Evolutionary conservation across 2,329 filamentous ascomycete genomes (phyloP).

Genomic region (Dothistroma septosporum): DNA sequence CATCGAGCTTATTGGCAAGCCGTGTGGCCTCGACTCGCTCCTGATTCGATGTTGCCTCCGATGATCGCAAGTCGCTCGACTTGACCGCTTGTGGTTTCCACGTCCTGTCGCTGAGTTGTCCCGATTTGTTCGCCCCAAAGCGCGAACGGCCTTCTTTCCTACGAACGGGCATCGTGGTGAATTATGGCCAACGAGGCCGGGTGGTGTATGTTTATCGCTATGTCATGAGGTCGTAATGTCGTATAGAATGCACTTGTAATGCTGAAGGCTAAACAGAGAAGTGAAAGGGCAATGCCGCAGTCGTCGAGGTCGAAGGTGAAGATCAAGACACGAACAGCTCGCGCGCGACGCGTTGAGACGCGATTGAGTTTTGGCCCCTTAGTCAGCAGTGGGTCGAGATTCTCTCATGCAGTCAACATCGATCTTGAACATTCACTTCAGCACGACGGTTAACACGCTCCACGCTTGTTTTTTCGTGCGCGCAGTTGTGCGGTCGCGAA

Average conservation of each 20-base stretch:
- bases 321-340: not conserved
- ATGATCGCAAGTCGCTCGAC: conserved; percentile 65
- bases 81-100: conserved; percentile 72
- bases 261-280: not conserved
- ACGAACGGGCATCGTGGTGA: conserved; percentile 43
- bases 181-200: conserved; percentile 12
- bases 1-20: conserved; percentile 85
- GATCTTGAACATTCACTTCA: not conserved
- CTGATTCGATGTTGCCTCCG: conserved; percentile 84
- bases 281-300: not conserved
- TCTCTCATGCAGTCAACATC: not conserved
- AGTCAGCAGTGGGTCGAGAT: not conserved
- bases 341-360: not conserved
- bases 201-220: not conserved
- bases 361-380: not conserved
- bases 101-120: conserved; percentile 32
- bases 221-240: conserved; percentile 6
- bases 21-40: conserved; percentile 85
- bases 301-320: not conserved
- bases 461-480: no score
- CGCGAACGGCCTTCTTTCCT: conserved; percentile 39
- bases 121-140: conserved; percentile 35
- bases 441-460: not conserved
- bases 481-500: not conserved
- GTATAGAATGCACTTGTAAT: not conserved